Evolutionary conservation across 1,284 basidiomycete species (phyloP).

Genomic region (Rhodotorula sp.): DNA sequence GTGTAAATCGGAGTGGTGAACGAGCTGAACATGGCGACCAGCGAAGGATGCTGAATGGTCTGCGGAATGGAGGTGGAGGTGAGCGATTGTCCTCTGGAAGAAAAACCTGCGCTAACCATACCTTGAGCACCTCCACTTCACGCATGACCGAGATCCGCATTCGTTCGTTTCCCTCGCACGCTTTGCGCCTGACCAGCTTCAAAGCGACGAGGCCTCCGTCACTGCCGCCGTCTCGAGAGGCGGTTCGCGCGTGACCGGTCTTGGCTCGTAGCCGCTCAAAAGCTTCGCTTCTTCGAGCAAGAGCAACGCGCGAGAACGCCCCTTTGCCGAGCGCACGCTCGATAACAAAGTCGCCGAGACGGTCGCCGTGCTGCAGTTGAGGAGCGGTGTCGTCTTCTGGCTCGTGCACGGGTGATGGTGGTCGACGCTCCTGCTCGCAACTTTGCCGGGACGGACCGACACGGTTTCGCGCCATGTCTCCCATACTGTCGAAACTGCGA

Average conservation of each 20-base stretch:
- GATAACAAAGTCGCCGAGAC: conserved; percentile 30
- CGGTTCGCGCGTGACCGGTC: not conserved
- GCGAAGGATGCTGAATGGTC: conserved; percentile 80
- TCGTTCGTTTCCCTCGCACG: conserved; percentile 61
- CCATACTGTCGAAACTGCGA: too few species aligned
- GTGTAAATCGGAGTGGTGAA: conserved; percentile 74
- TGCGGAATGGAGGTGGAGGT: conserved; percentile 43
- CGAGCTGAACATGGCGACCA: conserved; percentile 70
- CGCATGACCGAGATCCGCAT: conserved; percentile 79
- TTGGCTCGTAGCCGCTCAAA: not conserved
- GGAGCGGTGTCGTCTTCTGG: not conserved
- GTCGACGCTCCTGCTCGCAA: not conserved
- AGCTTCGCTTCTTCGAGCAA: conserved; percentile 25
- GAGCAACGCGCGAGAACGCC: conserved; percentile 42
- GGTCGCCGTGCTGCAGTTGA: conserved; percentile 13
- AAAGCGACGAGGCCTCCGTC: conserved; percentile 64
- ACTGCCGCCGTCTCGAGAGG: not conserved
- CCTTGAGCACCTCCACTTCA: conserved; percentile 80
- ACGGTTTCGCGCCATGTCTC: too few species aligned
- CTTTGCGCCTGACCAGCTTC: conserved; percentile 70
- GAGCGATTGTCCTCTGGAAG: not conserved
- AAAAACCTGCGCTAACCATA: conserved; percentile 48
- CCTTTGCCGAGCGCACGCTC: conserved; percentile 41
- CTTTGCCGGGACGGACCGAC: not conserved
- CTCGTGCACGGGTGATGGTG: not conserved